These are phyloP conservation scores for Aspergillus baeticus DNA, from an alignment of 495 filamentous ascomycete genomes.

Conservation along the genomic window DNA sequence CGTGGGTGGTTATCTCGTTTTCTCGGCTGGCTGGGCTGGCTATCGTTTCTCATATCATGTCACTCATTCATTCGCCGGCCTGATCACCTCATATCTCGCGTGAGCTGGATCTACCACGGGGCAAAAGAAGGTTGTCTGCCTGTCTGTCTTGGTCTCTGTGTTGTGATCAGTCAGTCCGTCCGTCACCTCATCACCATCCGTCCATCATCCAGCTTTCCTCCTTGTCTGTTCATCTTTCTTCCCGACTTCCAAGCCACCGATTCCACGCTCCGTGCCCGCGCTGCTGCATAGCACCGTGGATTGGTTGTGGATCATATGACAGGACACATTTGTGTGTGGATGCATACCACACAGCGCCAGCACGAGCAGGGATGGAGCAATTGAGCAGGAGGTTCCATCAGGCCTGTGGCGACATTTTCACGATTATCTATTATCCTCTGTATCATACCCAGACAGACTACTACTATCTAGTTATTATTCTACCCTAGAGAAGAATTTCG, in stretches of 20 bases:
- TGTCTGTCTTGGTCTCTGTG: constrained; percentile 6
- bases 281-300: too few relatives aligned
- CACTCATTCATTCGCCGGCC: constrained; percentile 19
- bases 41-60: constrained; percentile 18
- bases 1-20: constrained; percentile 19
- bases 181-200: background rate
- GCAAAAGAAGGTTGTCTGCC: background rate
- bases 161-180: constrained; percentile 11
- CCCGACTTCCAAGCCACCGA: background rate
- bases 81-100: constrained; percentile 4
- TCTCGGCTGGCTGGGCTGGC: constrained; percentile 3
- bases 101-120: background rate
- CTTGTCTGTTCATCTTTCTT: background rate
- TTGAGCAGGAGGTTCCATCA: background rate
- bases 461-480: background rate
- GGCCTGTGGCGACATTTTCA: background rate
- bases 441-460: background rate
- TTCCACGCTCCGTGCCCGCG: background rate
- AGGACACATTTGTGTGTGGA: background rate
- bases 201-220: constrained; percentile 2
- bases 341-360: background rate
- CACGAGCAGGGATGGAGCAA: background rate
- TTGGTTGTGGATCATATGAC: constrained; percentile 9
- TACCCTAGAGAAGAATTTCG: constrained; percentile 5
- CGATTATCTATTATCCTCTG: background rate